Evolutionary conservation across 2,329 filamentous ascomycete species (phyloP).

Genomic region (Cephalotrichum gorgonifer): DNA sequence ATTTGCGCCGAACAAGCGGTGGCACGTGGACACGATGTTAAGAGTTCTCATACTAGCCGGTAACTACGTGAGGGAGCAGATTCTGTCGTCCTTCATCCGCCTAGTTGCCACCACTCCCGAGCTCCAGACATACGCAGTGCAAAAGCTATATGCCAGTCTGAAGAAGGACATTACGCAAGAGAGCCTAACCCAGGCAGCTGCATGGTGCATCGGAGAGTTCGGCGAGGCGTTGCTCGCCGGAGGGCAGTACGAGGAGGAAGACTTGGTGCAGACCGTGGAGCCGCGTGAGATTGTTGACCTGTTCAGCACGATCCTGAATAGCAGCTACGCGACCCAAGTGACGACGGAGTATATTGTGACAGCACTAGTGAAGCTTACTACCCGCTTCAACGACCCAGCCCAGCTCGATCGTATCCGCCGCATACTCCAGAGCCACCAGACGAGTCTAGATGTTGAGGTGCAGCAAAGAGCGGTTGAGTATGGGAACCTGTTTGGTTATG

Average conservation of each 20-base stretch:
- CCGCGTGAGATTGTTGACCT: slow-evolving; percentile 87
- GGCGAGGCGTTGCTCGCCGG: slow-evolving; percentile 82
- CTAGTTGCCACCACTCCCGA: slow-evolving; percentile 91
- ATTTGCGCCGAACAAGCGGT: slow-evolving; percentile 92
- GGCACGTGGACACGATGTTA: slow-evolving; percentile 97
- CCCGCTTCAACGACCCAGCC: slow-evolving; percentile 69
- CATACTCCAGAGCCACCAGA: slow-evolving; percentile 66
- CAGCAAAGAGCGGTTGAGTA: slow-evolving; percentile 96
- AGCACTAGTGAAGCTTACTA: slow-evolving; percentile 88
- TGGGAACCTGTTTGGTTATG: slow-evolving; percentile 83
- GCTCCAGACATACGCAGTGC: slow-evolving; percentile 89
- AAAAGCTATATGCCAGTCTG: slow-evolving; percentile 82
- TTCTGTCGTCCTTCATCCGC: slow-evolving; percentile 90
- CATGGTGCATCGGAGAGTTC: slow-evolving; percentile 97
- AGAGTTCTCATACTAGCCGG: slow-evolving; percentile 87
- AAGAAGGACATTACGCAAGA: slow-evolving; percentile 98
- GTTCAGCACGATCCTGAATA: slow-evolving; percentile 87
- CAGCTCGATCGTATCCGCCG: slow-evolving; percentile 79
- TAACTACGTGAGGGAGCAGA: slow-evolving; percentile 96
- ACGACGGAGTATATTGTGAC: slow-evolving; percentile 95
- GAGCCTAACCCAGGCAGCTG: slow-evolving; percentile 81
- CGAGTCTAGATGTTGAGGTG: slow-evolving; percentile 87
- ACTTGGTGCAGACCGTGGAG: slow-evolving; percentile 68
- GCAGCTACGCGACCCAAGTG: slow-evolving; percentile 84
- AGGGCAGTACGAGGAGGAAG: slow-evolving; percentile 89